Evolutionary conservation across 2,329 filamentous ascomycete genomes (phyloP), one percentile per base, ranked within the genome.

Genomic region (Fusarium sp.): DNA sequence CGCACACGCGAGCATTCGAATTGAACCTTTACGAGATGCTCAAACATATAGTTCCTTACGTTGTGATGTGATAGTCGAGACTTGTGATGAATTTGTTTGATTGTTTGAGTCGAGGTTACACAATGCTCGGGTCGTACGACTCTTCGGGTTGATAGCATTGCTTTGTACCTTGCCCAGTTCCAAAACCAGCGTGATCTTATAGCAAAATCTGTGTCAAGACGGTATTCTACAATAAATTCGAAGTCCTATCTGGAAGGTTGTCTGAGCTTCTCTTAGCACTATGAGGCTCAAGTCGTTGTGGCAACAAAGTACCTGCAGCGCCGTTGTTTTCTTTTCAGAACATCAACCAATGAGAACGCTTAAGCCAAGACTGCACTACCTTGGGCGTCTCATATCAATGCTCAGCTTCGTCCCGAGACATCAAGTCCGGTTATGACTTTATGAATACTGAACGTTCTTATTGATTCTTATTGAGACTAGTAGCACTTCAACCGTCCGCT

Each of bases 1-100:
- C 75, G 77, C 74, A 71, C 66, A 74, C 73, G 77, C 68, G 72
- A 75, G 76, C 75, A 75, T 71, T 77, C 75, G 74, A 80, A 80
- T 79, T 76, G 70, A 75, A 76, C 73, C 74, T 75, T 74, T 55
- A 66, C 71, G 74, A 75, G 74, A 78, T 77, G 73, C 66, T 73
- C 66, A 74, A 70, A 72, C 55, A 47, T 54, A 66, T 56, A 23
- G 49, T 48, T 50, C 28, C 40, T 34, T 14, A 18, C 46, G 4
- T 20, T 53, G 47, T 66, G 59, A 55, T 40, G 30, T 66, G 40
- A 32, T 47, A 18, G 43, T 72, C 12, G 43, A 25, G 21, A 48
- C 4, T 18, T 30, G 11, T 34, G 10, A 10, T 21, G 23, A 4
- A 32, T 6, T 23, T 54, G 18, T 12, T 13, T 54, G 7, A 9